These are phyloP conservation scores for Croton laevigatus DNA, from an alignment of 441 rosid genomes.

Conservation along the genomic window DNA sequence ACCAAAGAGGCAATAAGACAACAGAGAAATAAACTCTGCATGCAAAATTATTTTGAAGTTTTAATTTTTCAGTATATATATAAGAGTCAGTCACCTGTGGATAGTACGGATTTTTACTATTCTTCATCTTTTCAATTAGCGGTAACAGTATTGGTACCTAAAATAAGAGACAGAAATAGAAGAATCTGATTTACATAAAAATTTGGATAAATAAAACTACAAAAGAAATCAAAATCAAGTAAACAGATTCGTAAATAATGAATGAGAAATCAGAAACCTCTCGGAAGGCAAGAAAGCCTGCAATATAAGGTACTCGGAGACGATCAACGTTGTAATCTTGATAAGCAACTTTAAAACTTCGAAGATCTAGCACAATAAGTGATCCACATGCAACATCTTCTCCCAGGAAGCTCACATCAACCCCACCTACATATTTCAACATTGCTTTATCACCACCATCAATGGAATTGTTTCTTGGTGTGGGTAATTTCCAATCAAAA, in stretches of 20 bases:
- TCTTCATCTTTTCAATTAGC: constrained; percentile 60
- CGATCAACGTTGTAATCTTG: constrained; percentile 43
- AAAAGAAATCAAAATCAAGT: neutral
- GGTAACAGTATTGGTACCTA: constrained; percentile 61
- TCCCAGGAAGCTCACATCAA: constrained; percentile 76
- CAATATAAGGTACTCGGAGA: constrained; percentile 66
- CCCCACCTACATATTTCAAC: constrained; percentile 77
- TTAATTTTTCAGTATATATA: too few relatives aligned
- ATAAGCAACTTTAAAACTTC: constrained; percentile 43
- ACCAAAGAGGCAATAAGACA: neutral
- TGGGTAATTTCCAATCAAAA: constrained; percentile 53
- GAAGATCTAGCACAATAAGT: constrained; percentile 64
- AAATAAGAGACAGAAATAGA: neutral
- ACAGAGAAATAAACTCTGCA: neutral
- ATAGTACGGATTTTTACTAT: constrained; percentile 40
- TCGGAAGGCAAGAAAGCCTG: constrained; percentile 89
- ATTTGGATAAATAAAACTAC: neutral
- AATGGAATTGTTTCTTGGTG: neutral
- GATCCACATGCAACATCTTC: constrained; percentile 72
- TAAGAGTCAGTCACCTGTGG: constrained; percentile 57
- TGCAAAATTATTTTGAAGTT: neutral
- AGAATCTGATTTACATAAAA: neutral
- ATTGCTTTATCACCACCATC: constrained; percentile 14
- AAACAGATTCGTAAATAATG: neutral
- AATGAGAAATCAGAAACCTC: constrained; percentile 42